Percentiles rank a stretch among this genome's conserved stretches.
Conservation (phyloP, 257 asterid species). For the Mitragyna speciosa region DNA sequence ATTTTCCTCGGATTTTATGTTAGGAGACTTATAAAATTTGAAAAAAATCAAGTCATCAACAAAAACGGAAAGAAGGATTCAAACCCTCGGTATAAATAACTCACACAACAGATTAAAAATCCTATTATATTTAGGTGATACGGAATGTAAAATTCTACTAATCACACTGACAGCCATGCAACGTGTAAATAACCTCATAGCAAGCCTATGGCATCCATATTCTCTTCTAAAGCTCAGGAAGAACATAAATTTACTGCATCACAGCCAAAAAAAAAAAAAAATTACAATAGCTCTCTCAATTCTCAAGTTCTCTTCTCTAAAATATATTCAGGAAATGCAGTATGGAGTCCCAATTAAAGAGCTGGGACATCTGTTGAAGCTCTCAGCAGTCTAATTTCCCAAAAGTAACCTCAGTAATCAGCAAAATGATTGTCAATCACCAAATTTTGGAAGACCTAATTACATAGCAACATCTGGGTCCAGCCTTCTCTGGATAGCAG, state of each 20-base stretch:
- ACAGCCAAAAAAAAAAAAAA: background rate
- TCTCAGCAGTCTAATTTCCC: background rate
- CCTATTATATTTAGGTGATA: too few species aligned
- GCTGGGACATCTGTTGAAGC: background rate
- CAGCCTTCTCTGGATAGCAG: slow-evolving; percentile 93
- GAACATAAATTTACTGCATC: background rate
- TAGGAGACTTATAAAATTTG: too few species aligned
- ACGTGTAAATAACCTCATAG: background rate
- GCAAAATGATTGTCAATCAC: background rate
- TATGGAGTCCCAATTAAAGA: too few species aligned
- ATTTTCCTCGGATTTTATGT: too few species aligned
- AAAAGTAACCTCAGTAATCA: background rate
- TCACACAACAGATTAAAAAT: too few species aligned
- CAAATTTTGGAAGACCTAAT: background rate
- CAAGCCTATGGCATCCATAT: background rate
- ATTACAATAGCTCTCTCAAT: too few species aligned
- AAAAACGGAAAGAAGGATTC: too few species aligned
- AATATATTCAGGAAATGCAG: too few species aligned
- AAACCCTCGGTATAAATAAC: too few species aligned
- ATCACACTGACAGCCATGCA: background rate
- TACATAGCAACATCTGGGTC: slow-evolving; percentile 87
- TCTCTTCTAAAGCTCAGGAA: background rate
- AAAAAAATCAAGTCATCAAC: too few species aligned
- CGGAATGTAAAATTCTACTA: background rate
- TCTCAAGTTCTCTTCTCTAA: too few species aligned